Percentiles rank a stretch among this genome's conserved stretches.
phyloP scores from a whole-genome alignment of 768 basidiomycete genomes.

The Termitomyces titanicus region DNA sequence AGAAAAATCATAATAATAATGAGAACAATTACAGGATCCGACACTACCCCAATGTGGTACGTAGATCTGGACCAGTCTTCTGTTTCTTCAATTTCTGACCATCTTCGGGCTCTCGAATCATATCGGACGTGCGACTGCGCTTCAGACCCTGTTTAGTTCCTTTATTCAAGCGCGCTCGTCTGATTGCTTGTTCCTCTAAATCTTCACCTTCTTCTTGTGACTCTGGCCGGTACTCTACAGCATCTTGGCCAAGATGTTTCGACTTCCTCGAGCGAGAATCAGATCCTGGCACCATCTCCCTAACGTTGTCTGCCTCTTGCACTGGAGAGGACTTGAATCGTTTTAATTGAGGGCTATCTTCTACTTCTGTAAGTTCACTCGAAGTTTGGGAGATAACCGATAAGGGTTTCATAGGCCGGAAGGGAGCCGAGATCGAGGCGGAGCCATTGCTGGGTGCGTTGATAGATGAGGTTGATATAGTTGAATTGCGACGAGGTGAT shows the following conservation, averaged over 20 bases:
- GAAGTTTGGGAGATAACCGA: constrained; percentile 23
- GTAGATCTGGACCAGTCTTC: constrained; percentile 17
- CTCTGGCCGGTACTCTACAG: background rate
- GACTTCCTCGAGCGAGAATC: background rate
- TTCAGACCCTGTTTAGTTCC: constrained; percentile 31
- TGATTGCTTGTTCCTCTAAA: background rate
- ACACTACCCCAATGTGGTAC: background rate
- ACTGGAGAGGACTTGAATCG: constrained; percentile 21
- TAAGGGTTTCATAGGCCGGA: constrained; percentile 16
- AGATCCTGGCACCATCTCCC: constrained; percentile 1
- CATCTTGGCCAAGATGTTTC: constrained; percentile 2
- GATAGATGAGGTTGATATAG: constrained; percentile 18
- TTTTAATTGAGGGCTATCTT: constrained; percentile 23
- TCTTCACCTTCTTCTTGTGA: background rate
- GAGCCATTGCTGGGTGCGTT: constrained; percentile 26
- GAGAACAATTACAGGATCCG: background rate
- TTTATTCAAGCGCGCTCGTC: constrained; percentile 5
- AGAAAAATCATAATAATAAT: background rate
- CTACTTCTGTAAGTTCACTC: constrained; percentile 24
- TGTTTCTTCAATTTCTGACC: constrained; percentile 32
- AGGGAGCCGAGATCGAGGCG: constrained; percentile 21
- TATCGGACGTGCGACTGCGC: constrained; percentile 29
- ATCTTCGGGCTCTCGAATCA: constrained; percentile 20
- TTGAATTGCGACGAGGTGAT: constrained; percentile 23
- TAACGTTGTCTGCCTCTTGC: constrained; percentile 15